Evolutionary conservation across 116 monocot species (phyloP), one percentile per base, ranked within the genome.

Genomic region (Zostera marina): DNA sequence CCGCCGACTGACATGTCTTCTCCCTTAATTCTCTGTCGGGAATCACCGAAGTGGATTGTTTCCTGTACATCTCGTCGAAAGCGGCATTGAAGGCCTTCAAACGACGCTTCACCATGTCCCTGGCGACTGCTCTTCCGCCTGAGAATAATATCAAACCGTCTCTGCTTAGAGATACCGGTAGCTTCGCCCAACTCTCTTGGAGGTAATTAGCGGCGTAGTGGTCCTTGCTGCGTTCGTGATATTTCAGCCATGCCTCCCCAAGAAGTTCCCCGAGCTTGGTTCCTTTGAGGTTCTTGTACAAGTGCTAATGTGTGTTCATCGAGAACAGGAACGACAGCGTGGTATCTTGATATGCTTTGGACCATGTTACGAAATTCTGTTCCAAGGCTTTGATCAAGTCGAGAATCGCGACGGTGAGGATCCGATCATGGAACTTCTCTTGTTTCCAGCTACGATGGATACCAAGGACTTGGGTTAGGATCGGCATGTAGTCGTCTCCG

Each of bases 221-320:
- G 12, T 94, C 94, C 76, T 82, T 82, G 67, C 78, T 74, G 68
- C 82, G 81, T 43, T 88, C 85, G 24, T 94, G 94, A 22, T 79
- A 85, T 52, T 74, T 77, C 59, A 88, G 41, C 85, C 85, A 77
- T 3, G 52, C 8, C 13, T 88, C 94, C 2, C 88, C 88, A 45
- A 88, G 40, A 22, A 88, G 51, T 25, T 82, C 85, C 51, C 88
- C 94, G 1, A 94, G 69, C 67, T 72, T 78, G 5, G 94, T 94
- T 4, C 85, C 78, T 52, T 81, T 88, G 54, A 84, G 57, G 41
- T 79, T 65, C 72, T 75, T 88, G 62, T 62, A 84, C 73, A 94
- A 84, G 76, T 94, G 88, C 79, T 79, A 79, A 56, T 94, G 88
- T 0, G 75, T 79, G 60, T 88, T 94, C 81, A 88, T 94, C 88